Evolutionary conservation across 2,329 filamentous ascomycete species (phyloP), one percentile per base, ranked within the genome.

Genomic region (Phialophora chinensis): DNA sequence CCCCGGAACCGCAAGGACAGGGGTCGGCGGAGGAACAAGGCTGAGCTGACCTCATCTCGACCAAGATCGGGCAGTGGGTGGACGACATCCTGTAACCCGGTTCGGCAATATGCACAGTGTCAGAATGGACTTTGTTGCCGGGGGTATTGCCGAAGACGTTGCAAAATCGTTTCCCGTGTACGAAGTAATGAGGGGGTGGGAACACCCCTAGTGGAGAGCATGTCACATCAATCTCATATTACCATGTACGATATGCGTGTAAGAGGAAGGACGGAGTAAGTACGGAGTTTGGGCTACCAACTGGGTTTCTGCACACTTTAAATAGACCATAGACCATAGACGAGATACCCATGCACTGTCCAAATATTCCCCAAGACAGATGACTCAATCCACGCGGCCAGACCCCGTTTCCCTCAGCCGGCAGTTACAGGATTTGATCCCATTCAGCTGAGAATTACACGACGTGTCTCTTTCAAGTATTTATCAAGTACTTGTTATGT

Each of bases 31-130:
- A 44, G 2, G 17, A n/a, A n/a, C 38, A 44, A 44, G 49, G 49
- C 49, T 52, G 20, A 52, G 49, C 49, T 52, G 49, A 52, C 20
- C 25, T 52, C 49, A 52, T 52, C 49, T 12, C 38, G 14, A 44
- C 17, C 38, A n/a, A 44, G 38, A 7, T 44, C 38, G 17, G 14
- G 6, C 17, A 44, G 38, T 27, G 4, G 27, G 27, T 27, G 27
- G 2, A 4, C 27, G 4, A 5, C 5, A n/a, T n/a, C 14, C 38
- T n/a, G 38, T 44, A 44, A n/a, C 17, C 14, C 38, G 5, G 38
- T n/a, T n/a, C 38, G 38, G 38, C 38, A 44, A n/a, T 44, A 44
- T 44, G 38, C 38, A 44, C 38, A n/a, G 14, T n/a, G 17, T 44
- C 38, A 44, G 38, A 44, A 44, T 17, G 14, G 17, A 44, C 1